Base-by-base conservation (phyloP, 768 basidiomycete species). In the Macrolepiota fuliginosa region DNA sequence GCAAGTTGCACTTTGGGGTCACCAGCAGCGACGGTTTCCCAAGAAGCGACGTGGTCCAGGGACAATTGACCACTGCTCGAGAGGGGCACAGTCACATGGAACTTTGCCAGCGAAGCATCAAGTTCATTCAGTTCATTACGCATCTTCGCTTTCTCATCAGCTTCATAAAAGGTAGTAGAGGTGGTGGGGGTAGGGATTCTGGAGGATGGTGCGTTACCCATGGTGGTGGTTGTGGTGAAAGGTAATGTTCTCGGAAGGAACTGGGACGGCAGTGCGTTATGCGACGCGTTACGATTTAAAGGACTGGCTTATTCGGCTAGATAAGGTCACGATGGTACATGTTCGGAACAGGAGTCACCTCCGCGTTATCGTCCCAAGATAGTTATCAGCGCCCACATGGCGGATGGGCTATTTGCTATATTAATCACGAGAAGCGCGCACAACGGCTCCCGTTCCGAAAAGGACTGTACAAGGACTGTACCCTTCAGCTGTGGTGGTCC, bases 1-100 rank as follows among this genome's bases (percentile, higher is more conserved):
- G 90, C 88, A 24, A 94, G 85, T 69, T 83, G 81, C 2, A 81
- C 73, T 77, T 89, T 91, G 19, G 88, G 77, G 64, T 88, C 77
- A 5, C 77, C 67, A 3, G 80, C 70, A 11, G 83, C 82, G 3
- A 77, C 70, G 0, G 76, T 71, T 73, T 93, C 91, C 91, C 92
- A 94, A n/a, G 79, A 73, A 3, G 80, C 74, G 46, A 93, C 68
- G 65, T 83, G 86, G 51, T 77, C 71, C 29, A 83, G 71, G 47
- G 86, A 81, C 55, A 93, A 74, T 37, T 88, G 75, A 29, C 91
- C 91, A 66, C 86, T 79, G 42, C 73, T 66, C 2, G 91, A 90
- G 32, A 76, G 63, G 0, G 87, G 81, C 5, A 66, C 42, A 24
- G 71, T 63, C 47, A 78, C 57, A 15, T 70, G 68, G 52, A 80